These are phyloP conservation scores for Prunus mume DNA, from an alignment of 306 rosid genomes.

Conservation along the genomic window DNA sequence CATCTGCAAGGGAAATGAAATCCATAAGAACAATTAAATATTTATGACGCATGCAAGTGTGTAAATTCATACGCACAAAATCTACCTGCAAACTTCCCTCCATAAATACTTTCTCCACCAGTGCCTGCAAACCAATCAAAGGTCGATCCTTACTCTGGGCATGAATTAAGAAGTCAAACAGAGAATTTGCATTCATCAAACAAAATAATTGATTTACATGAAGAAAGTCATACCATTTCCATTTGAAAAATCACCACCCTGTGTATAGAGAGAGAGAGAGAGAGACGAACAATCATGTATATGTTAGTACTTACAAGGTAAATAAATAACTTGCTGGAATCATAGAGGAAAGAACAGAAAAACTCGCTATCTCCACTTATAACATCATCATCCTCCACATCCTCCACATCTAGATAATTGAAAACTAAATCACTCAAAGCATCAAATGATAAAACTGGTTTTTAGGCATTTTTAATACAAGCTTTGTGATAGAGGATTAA, in stretches of 20 bases:
- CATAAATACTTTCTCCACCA: slow-evolving; percentile 97
- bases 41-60: slow-evolving; percentile 12
- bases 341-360: neutral
- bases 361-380: neutral
- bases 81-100: slow-evolving; percentile 92
- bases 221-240: slow-evolving; percentile 77
- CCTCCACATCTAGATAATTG: neutral
- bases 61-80: slow-evolving; percentile 13
- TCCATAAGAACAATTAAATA: slow-evolving; percentile 14
- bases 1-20: slow-evolving; percentile 59
- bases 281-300: neutral
- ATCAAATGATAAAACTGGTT: neutral
- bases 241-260: slow-evolving; percentile 96
- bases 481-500: no score
- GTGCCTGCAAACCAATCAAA: slow-evolving; percentile 72
- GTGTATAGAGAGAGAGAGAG: slow-evolving; percentile 27
- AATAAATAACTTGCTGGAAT: neutral
- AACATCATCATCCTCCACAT: neutral
- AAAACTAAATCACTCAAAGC: neutral
- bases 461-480: neutral
- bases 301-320: neutral
- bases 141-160: slow-evolving; percentile 34
- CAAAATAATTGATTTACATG: slow-evolving; percentile 14
- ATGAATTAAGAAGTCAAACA: slow-evolving; percentile 31
- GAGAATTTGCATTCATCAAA: slow-evolving; percentile 25